Evolutionary conservation across 2,329 filamentous ascomycete genomes (phyloP), one percentile per base, ranked within the genome.

Genomic region (Fusarium tjaetaba): DNA sequence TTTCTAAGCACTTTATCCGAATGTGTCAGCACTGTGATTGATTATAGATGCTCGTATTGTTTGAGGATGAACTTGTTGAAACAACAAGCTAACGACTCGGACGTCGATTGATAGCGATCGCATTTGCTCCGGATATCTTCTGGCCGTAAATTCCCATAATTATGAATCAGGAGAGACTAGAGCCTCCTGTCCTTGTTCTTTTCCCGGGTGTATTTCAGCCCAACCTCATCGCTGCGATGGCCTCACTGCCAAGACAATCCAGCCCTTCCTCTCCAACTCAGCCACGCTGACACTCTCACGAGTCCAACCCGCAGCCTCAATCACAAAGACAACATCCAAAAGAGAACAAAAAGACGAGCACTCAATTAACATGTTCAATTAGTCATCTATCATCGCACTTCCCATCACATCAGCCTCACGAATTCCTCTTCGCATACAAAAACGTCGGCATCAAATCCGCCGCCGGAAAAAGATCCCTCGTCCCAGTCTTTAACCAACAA

Each of bases 401-500:
- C 34, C 14, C 32, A 9, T 7, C 13, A 9, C 5, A 11, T 26
- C 8, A 7, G 18, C 13, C 13, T 55, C 51, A 55, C 1, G 34
- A 41, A 48, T 64, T 46, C 39, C 52, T 66, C 28, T 32, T 34
- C 3, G 65, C 65, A 41, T 66, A 68, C 13, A 68, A 13, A 60
- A 66, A 66, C 20, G 14, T 28, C n/a, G 62, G 61, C 8, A 59
- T 51, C 16, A 30, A 16, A 15, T 68, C 65, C 4, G 28, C 24
- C 11, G 51, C 46, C 1, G 63, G 52, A 7, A 67, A 66, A 15
- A 36, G 32, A 11, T 32, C n/a, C 7, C 28, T 56, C 14, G 45
- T 53, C 22, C 64, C 66, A 0, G 5, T 34, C 30, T 69, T 69
- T 7, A 70, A 34, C 65, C 67, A 69, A 18, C 65, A 70, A 30